Conservation (phyloP, 1,284 basidiomycete genomes). For the Ganoderma resinaceum region DNA sequence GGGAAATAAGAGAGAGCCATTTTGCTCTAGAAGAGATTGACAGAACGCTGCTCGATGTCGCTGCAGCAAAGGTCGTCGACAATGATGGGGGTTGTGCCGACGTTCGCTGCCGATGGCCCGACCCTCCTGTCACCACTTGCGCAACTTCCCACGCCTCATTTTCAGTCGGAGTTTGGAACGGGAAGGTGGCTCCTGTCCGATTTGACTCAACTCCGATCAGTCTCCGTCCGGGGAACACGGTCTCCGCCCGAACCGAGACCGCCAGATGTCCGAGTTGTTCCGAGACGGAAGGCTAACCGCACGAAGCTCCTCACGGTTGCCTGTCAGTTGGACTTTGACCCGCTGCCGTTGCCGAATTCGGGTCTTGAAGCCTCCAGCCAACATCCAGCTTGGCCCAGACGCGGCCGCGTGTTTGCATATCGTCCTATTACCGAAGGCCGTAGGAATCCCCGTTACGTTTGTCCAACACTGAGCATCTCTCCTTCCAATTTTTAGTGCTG, state of each 20-base stretch:
- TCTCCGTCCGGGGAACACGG: not conserved
- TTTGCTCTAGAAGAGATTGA: slow-evolving; percentile 28
- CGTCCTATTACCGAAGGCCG: not conserved
- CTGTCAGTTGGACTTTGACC: too few relatives aligned
- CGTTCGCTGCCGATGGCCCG: not conserved
- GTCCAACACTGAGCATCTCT: not conserved
- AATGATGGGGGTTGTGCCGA: slow-evolving; percentile 29
- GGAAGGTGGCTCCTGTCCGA: not conserved
- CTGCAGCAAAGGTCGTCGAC: slow-evolving; percentile 28
- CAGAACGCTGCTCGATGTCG: slow-evolving; percentile 27
- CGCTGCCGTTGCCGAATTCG: not conserved
- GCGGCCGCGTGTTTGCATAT: not conserved
- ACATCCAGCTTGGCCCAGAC: not conserved
- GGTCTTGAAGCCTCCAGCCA: slow-evolving; percentile 3
- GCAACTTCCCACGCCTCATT: slow-evolving; percentile 1
- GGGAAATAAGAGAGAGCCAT: slow-evolving; percentile 41
- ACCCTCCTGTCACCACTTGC: slow-evolving; percentile 1
- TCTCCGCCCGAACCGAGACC: not conserved
- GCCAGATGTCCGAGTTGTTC: not conserved
- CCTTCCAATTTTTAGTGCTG: not conserved
- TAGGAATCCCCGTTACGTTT: slow-evolving; percentile 1
- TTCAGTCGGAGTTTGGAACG: slow-evolving; percentile 2
- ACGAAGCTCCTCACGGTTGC: too few relatives aligned
- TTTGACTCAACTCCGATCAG: not conserved
- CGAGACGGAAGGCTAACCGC: not conserved